phyloP scores from a whole-genome alignment of 495 filamentous ascomycete species.

The Aspergillus heteromorphus region DNA sequence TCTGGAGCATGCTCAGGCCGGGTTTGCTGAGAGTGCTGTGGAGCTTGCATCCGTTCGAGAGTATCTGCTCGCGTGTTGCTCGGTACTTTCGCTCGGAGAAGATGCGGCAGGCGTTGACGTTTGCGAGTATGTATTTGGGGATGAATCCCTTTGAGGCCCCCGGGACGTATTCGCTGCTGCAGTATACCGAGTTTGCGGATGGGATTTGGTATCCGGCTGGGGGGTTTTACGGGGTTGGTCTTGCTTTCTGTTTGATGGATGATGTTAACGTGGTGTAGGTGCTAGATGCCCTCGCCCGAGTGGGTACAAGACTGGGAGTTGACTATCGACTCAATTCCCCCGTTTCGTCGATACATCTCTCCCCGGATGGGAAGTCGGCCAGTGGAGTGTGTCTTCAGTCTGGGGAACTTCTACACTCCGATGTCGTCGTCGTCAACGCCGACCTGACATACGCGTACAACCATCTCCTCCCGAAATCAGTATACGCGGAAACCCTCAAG shows the following conservation, averaged over 20 bases:
- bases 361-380: slow-evolving; percentile 35
- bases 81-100: slow-evolving; percentile 58
- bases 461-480: slow-evolving; percentile 49
- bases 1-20: background rate
- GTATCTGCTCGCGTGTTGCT: background rate
- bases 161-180: slow-evolving; percentile 63
- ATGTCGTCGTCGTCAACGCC: slow-evolving; percentile 61
- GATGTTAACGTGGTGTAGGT: slow-evolving; percentile 28
- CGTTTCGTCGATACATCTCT: slow-evolving; percentile 44
- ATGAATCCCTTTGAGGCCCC: slow-evolving; percentile 71
- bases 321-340: slow-evolving; percentile 50
- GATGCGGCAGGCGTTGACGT: slow-evolving; percentile 61
- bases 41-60: background rate
- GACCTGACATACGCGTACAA: slow-evolving; percentile 68
- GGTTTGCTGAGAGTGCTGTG: background rate
- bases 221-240: slow-evolving; percentile 49
- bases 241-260: background rate
- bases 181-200: slow-evolving; percentile 67
- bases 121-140: slow-evolving; percentile 73
- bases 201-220: slow-evolving; percentile 70
- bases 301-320: slow-evolving; percentile 53
- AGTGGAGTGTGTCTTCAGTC: slow-evolving; percentile 49
- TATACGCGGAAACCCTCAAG: slow-evolving; percentile 42
- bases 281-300: slow-evolving; percentile 47
- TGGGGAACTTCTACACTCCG: slow-evolving; percentile 50